Base-by-base conservation (phyloP, 2,329 filamentous ascomycete genomes). In the Dothideomycetidae sp. region DNA sequence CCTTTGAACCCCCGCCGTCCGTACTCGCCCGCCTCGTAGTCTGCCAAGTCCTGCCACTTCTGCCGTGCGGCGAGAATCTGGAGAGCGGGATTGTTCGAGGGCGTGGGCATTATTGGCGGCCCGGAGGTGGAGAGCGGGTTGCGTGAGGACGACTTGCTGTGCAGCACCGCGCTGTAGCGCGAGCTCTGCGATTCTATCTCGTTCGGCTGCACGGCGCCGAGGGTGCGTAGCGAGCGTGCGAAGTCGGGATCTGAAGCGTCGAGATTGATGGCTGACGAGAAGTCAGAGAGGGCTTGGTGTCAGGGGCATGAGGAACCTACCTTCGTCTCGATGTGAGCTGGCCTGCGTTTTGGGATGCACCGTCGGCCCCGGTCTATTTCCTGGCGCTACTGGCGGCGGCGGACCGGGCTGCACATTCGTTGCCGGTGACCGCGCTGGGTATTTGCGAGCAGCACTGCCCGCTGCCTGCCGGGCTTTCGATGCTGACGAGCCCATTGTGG, bases 141-240 rank as follows among this genome's bases (percentile, higher is more conserved):
- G 4, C 35, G 13, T 43, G 40, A 19, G 37, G 41, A 39, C 23
- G 56, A 13, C 15, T 31, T 38, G 30, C 29, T 26, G 53, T 29
- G 17, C 5, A 38, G 29, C 5, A 38, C 29, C 29, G 21, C 36
- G 29, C 36, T 38, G 46, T 69, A 71, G 15, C 82, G 63, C 31
- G 71, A 74, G 29, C 67, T 64, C 21, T 64, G 59, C 9, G 70
- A 74, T 44, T 66, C 60, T 16, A 70, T 71, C 2, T 70, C 70
- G 42, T 66, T 67, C 18, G 70, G 70, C 37, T 65, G 66, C 5
- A 75, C 72, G 38, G 70, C 66, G 40, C 72, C 73, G 41, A 77
- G 60, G 31, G 58, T 61, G 48, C 76, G 80, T 44, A 96, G 81
- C 46, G 85, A 92, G 53, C 74, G 78, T 66, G 86, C 81, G 72